phyloP scores from a whole-genome alignment of 2,329 filamentous ascomycete species.

The Thielaviopsis punctulata region DNA sequence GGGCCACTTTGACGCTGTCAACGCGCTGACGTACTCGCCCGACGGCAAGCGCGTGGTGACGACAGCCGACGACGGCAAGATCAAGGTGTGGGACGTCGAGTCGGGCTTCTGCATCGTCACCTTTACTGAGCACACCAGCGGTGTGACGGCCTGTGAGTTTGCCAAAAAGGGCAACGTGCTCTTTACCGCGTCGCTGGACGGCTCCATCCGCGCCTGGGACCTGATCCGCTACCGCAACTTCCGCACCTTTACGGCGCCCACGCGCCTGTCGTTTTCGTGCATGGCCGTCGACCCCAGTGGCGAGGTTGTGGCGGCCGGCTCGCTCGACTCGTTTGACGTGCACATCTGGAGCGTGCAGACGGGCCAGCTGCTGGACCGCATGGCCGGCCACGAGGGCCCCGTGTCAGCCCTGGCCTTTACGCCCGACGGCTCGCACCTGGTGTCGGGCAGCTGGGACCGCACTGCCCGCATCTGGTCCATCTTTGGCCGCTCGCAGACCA shows the following conservation, averaged over 20 bases:
- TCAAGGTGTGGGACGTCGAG: constrained; percentile 95
- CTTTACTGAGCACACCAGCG: constrained; percentile 90
- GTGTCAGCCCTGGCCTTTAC: constrained; percentile 80
- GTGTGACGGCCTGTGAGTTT: constrained; percentile 87
- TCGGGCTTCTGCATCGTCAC: constrained; percentile 97
- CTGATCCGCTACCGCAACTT: constrained; percentile 93
- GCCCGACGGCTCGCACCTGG: constrained; percentile 64
- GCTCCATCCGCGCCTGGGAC: constrained; percentile 91
- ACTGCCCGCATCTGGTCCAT: constrained; percentile 94
- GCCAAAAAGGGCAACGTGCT: constrained; percentile 88
- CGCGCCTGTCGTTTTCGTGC: constrained; percentile 78
- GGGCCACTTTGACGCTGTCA: constrained; percentile 92
- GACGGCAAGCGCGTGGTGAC: constrained; percentile 89
- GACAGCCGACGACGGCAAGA: constrained; percentile 87
- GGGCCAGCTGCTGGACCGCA: constrained; percentile 77
- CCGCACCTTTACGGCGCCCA: constrained; percentile 88
- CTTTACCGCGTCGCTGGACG: constrained; percentile 88
- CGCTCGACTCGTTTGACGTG: constrained; percentile 88
- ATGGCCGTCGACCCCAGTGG: constrained; percentile 94
- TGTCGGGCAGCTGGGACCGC: constrained; percentile 92
- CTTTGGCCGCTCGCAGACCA: constrained; percentile 84
- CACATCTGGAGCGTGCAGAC: constrained; percentile 99
- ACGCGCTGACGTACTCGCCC: constrained; percentile 79
- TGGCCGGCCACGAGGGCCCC: constrained; percentile 86
- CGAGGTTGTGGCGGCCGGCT: constrained; percentile 89